These are phyloP conservation scores for Penicillium sp. DNA, from an alignment of 2,329 filamentous ascomycete genomes.

Conservation along the genomic window DNA sequence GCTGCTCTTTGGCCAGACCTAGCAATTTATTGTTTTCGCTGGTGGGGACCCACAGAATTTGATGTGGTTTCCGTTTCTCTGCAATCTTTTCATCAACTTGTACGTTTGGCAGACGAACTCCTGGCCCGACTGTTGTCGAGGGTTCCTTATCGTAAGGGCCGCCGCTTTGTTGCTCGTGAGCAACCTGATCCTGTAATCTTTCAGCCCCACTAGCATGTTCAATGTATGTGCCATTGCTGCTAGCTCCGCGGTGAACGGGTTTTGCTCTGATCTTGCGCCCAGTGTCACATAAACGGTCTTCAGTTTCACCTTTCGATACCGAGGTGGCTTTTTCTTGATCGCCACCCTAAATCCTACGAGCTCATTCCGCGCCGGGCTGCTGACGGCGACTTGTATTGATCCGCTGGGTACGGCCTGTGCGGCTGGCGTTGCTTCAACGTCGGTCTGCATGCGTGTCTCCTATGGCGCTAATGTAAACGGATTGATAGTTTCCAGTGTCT, in stretches of 20 bases:
- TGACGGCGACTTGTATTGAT: slow-evolving; percentile 21
- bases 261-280: slow-evolving; percentile 25
- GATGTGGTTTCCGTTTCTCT: slow-evolving; percentile 23
- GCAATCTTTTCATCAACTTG: slow-evolving; percentile 24
- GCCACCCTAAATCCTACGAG: slow-evolving; percentile 24
- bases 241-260: slow-evolving; percentile 27
- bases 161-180: slow-evolving; percentile 29
- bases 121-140: slow-evolving; percentile 25
- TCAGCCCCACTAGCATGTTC: slow-evolving; percentile 19
- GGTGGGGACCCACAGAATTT: slow-evolving; percentile 22
- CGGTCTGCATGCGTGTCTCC: slow-evolving; percentile 7
- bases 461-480: slow-evolving; percentile 11
- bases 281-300: slow-evolving; percentile 24
- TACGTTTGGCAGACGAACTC: slow-evolving; percentile 24
- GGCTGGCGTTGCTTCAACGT: slow-evolving; percentile 5
- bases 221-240: slow-evolving; percentile 26
- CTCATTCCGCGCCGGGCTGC: slow-evolving; percentile 21
- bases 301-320: slow-evolving; percentile 22
- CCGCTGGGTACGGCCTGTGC: slow-evolving; percentile 6
- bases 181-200: slow-evolving; percentile 24
- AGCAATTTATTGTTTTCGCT: slow-evolving; percentile 19
- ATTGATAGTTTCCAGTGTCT: slow-evolving; percentile 16
- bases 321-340: slow-evolving; percentile 34
- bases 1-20: slow-evolving; percentile 28
- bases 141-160: slow-evolving; percentile 24